Conservation (phyloP, 495 filamentous ascomycete species). For the Amniculicola lignicola region DNA sequence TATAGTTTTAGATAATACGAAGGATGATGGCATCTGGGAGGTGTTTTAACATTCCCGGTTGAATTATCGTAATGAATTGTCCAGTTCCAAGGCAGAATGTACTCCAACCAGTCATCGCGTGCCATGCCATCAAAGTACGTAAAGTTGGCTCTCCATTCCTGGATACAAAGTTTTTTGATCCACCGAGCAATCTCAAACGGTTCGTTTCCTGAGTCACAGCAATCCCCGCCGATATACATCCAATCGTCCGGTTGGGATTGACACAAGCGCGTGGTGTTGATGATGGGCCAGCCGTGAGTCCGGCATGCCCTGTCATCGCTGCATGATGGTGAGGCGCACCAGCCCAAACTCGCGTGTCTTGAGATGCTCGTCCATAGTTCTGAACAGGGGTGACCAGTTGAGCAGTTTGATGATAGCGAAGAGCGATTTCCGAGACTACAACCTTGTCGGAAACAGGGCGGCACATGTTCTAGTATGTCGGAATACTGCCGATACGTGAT, state of each 20-base stretch:
- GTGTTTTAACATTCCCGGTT: neutral
- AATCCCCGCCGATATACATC: neutral
- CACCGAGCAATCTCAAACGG: neutral
- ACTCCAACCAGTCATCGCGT: neutral
- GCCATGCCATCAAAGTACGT: neutral
- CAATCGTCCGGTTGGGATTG: neutral
- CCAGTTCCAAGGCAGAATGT: neutral
- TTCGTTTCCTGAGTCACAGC: neutral
- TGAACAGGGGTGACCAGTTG: neutral
- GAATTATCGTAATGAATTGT: neutral
- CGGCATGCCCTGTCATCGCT: neutral
- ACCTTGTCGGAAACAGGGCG: neutral
- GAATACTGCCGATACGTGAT: conserved; percentile 1
- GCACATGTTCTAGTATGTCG: neutral
- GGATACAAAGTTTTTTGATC: neutral
- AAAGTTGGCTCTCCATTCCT: neutral
- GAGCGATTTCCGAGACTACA: neutral
- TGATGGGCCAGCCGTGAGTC: conserved; percentile 1
- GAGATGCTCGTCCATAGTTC: neutral
- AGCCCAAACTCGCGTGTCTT: neutral
- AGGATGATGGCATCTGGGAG: neutral
- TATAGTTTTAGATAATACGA: neutral
- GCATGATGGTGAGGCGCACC: neutral
- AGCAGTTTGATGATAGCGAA: neutral
- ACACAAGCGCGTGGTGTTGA: neutral